These are phyloP conservation scores for Rhypophila decipiens DNA, from an alignment of 495 filamentous ascomycete species.

Conservation along the genomic window DNA sequence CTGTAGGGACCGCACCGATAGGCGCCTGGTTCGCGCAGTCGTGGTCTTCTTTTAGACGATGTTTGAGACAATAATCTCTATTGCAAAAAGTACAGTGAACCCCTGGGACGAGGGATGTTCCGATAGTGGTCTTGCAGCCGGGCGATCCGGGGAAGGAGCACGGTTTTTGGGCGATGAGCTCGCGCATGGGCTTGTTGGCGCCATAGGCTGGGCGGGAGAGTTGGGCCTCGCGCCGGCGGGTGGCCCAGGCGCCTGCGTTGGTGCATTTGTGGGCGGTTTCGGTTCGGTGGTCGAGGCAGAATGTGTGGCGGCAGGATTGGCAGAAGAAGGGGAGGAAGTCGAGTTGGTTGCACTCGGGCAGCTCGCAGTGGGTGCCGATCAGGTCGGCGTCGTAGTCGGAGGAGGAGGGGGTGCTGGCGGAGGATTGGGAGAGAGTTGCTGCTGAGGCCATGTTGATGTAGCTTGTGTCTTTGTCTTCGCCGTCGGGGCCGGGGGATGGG, in stretches of 20 bases:
- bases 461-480: slow-evolving; percentile 37
- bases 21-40: slow-evolving; percentile 65
- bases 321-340: slow-evolving; percentile 97
- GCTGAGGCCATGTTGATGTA: slow-evolving; percentile 45
- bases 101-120: slow-evolving; percentile 68
- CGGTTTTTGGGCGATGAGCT: slow-evolving; percentile 36
- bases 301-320: slow-evolving; percentile 78
- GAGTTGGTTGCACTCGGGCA: slow-evolving; percentile 82
- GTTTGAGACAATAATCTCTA: slow-evolving; percentile 83
- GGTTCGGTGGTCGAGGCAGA: slow-evolving; percentile 90
- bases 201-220: slow-evolving; percentile 38
- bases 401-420: slow-evolving; percentile 50
- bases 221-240: slow-evolving; percentile 53
- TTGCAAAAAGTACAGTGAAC: slow-evolving; percentile 79
- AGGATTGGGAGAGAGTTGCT: slow-evolving; percentile 39
- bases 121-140: slow-evolving; percentile 77
- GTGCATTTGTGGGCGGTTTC: slow-evolving; percentile 78
- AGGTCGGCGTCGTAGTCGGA: slow-evolving; percentile 56
- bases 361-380: slow-evolving; percentile 88
- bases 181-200: slow-evolving; percentile 36
- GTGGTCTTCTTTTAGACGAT: slow-evolving; percentile 83
- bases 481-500: slow-evolving; percentile 27
- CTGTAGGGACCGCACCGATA: slow-evolving; percentile 50
- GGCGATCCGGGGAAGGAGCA: slow-evolving; percentile 62
- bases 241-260: slow-evolving; percentile 81